Conservation (phyloP, 805 yeast species). For the Ogataea methylovora region DNA sequence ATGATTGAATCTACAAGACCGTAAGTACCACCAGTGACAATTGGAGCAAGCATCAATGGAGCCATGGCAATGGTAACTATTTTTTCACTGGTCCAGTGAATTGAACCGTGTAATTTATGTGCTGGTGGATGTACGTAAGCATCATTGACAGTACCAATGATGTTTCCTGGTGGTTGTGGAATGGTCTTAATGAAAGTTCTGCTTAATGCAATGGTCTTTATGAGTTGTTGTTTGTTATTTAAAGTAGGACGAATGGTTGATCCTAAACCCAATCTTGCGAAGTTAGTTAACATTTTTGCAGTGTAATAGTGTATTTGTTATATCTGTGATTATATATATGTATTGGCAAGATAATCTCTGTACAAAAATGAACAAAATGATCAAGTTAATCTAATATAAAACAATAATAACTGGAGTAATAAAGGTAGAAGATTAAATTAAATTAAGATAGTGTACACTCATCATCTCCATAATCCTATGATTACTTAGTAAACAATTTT, state of each 20-base stretch:
- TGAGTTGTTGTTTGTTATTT: too few relatives aligned
- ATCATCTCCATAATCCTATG: too few relatives aligned
- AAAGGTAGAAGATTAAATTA: too few relatives aligned
- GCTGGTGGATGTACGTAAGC: conserved; percentile 64
- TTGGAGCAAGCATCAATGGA: conserved; percentile 72
- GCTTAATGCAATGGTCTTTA: background rate
- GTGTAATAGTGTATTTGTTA: too few relatives aligned
- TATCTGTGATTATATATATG: too few relatives aligned
- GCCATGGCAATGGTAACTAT: conserved; percentile 59
- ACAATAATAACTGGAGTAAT: too few relatives aligned
- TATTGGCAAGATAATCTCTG: too few relatives aligned
- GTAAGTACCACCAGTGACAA: conserved; percentile 63
- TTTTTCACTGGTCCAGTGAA: conserved; percentile 92
- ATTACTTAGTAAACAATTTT: background rate
- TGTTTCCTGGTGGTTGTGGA: conserved; percentile 79
- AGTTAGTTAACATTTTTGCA: background rate
- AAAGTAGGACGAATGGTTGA: background rate
- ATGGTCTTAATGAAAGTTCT: conserved; percentile 19
- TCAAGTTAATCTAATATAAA: too few relatives aligned
- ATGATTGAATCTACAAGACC: conserved; percentile 70
- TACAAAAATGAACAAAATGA: too few relatives aligned
- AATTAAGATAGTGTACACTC: too few relatives aligned
- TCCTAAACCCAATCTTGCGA: conserved; percentile 1
- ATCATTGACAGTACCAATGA: conserved; percentile 91
- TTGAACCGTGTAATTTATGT: conserved; percentile 67